Evolutionary conservation across 257 asterid species (phyloP), one percentile per base, ranked within the genome.

Genomic region (Fraxinus pennsylvanica): DNA sequence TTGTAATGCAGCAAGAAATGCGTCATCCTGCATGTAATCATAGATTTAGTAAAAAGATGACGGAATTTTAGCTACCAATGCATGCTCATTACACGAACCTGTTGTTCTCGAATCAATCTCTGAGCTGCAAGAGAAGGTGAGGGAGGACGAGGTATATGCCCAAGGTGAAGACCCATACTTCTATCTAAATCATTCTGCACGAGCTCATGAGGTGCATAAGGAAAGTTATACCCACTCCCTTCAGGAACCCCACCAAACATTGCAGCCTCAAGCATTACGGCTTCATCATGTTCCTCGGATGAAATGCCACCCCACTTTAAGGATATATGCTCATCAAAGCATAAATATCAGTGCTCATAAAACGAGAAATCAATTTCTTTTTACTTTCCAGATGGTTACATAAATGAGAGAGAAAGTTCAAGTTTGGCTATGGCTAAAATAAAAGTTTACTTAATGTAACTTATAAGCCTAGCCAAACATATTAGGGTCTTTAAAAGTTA

Each of bases 221-320:
- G 94, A 71, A 85, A 73, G 81, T 79, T 87, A 85, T 90, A 91
- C 47, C 88, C 94, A 82, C 81, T 85, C 68, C 88, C 90, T 84
- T 96, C 99, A 61, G 97, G 95, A 47, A 96, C 75, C 74, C 99
- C 98, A 76, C 99, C 99, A 87, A 95, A 92, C 93, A 95, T 87
- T 57, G 99, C 99, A 81, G 99, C 99, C 87, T 95, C 99, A 71
- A 95, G 98, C 99, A 95, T 95, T 66, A 93, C 98, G 73, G 99
- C 99, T 85, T 95, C 99, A 74, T 95, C 99, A 45, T 92, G 99
- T 80, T 95, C 99, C 91, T 68, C 96, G 12, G 99, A 91, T 72
- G 99, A 95, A 76, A 95, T 95, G 82, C 99, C 98, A 72, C 98
- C 99, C 99, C 98, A 95, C 99, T 95, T 84, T 69, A 85, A 59